Base-by-base conservation (phyloP, 1,284 basidiomycete genomes). In the Naganishia liquefaciens region DNA sequence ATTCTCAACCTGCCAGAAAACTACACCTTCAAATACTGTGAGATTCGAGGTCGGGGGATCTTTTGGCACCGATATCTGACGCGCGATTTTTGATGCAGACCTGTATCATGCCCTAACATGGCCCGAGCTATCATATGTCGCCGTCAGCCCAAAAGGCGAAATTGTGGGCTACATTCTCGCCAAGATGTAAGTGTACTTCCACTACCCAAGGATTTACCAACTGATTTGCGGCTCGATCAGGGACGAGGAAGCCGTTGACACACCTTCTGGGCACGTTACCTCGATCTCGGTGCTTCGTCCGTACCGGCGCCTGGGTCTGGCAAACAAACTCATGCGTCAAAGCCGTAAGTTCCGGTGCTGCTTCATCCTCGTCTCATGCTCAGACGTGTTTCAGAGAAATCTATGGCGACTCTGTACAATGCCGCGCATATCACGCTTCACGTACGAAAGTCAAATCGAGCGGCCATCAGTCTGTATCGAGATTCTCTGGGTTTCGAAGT, bases 101-200 rank as follows among this genome's bases (percentile, higher is more conserved):
- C 83, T 93, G 55, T 93, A 91, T 76, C 91, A 95, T 74, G 83
- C 86, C 7, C 80, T 94, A 73, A 92, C 88, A 10, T 98, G 94
- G 94, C 94, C 94, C 1, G 88, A 92, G 70, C 83, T 97, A 25
- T 95, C 92, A 2, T 98, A 90, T 75, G 92, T 98, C 21, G 94
- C 93, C 0, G 92, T 95, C 74, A 91, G 95, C 73, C 84, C 87
- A 67, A 87, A 87, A 73, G 92, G 93, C 0, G 83, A 90, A 55
- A 88, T 97, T 53, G 92, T 98, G 0, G 94, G 94, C 25, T 97
- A 97, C 77, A 93, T 97, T 27, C 80, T 97, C 13, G 92, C 91
- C 0, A 95, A 95, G 77, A 94, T 97, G 94, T 91, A 64, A 57
- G 77, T 53, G 33, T 44, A 2, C 42, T 44, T n/a, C 7, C 15